Evolutionary conservation across 2,329 filamentous ascomycete species (phyloP).

Genomic region (Penicillium thymicola): DNA sequence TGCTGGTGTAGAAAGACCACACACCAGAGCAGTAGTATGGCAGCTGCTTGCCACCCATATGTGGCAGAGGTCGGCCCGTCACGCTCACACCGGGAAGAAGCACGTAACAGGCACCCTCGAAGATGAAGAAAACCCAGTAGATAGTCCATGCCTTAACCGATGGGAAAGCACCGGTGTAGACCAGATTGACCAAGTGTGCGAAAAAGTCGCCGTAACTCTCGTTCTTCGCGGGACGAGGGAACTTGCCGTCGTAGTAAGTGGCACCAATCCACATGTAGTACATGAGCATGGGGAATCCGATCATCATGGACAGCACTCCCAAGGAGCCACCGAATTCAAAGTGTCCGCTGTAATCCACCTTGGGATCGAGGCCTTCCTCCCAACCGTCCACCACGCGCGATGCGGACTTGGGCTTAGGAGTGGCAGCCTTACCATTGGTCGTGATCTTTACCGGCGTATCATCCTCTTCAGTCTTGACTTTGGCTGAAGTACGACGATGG

Average conservation of each 20-base stretch:
- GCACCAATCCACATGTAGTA: slow-evolving; percentile 99
- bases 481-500: slow-evolving; percentile 31
- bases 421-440: slow-evolving; percentile 24
- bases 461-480: slow-evolving; percentile 29
- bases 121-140: slow-evolving; percentile 91
- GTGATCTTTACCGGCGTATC: slow-evolving; percentile 19
- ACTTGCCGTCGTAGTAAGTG: slow-evolving; percentile 82
- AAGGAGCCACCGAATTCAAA: slow-evolving; percentile 83
- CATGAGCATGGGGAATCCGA: slow-evolving; percentile 90
- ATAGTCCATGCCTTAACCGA: slow-evolving; percentile 79
- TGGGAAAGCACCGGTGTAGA: slow-evolving; percentile 83
- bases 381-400: slow-evolving; percentile 41
- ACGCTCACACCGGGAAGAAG: slow-evolving; percentile 81
- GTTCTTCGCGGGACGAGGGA: slow-evolving; percentile 64
- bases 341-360: slow-evolving; percentile 49
- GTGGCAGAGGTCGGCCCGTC: slow-evolving; percentile 82
- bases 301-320: slow-evolving; percentile 83
- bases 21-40: slow-evolving; percentile 93
- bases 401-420: slow-evolving; percentile 20
- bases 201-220: slow-evolving; percentile 70
- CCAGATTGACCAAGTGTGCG: slow-evolving; percentile 65
- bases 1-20: slow-evolving; percentile 81
- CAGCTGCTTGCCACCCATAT: slow-evolving; percentile 79
- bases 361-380: slow-evolving; percentile 42
- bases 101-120: slow-evolving; percentile 80